These are phyloP conservation scores for Ceraceosorus guamensis DNA, from an alignment of 1,284 basidiomycete species.

Conservation along the genomic window DNA sequence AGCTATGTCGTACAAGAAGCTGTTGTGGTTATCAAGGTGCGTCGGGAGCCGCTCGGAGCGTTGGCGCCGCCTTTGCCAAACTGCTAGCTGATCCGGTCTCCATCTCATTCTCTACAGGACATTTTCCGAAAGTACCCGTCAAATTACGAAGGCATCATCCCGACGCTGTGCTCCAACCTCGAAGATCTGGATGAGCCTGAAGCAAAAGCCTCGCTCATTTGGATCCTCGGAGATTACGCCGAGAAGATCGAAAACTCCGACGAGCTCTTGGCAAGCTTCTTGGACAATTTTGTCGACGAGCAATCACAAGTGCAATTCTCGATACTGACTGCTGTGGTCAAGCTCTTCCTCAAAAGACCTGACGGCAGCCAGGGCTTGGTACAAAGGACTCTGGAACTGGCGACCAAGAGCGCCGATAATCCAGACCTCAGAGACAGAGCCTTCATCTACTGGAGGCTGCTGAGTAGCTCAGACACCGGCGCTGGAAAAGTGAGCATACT, in stretches of 20 bases:
- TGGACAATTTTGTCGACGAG: conserved; percentile 88
- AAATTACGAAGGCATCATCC: conserved; percentile 93
- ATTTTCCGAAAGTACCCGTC: conserved; percentile 98
- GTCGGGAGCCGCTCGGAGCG: conserved; percentile 6
- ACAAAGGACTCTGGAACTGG: conserved; percentile 80
- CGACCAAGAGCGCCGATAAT: conserved; percentile 93
- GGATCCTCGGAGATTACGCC: conserved; percentile 98
- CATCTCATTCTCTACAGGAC: conserved; percentile 56
- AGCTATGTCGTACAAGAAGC: conserved; percentile 98
- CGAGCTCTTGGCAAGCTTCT: conserved; percentile 80
- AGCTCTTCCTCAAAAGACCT: conserved; percentile 89
- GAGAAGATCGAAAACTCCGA: conserved; percentile 93
- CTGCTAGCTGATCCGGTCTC: not conserved
- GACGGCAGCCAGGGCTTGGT: conserved; percentile 83
- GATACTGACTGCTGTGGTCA: conserved; percentile 89
- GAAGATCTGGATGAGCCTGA: conserved; percentile 97
- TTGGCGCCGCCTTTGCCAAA: not conserved
- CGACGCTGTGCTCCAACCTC: conserved; percentile 84
- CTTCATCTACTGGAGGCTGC: conserved; percentile 90
- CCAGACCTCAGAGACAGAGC: conserved; percentile 93
- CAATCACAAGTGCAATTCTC: conserved; percentile 91
- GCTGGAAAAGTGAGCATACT: conserved; percentile 69
- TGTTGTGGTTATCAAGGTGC: conserved; percentile 92
- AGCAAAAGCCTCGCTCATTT: conserved; percentile 93
- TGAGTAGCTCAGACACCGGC: conserved; percentile 77